These are phyloP conservation scores for Annulohypoxylon stygium DNA, from an alignment of 495 filamentous ascomycete genomes.

Conservation along the genomic window DNA sequence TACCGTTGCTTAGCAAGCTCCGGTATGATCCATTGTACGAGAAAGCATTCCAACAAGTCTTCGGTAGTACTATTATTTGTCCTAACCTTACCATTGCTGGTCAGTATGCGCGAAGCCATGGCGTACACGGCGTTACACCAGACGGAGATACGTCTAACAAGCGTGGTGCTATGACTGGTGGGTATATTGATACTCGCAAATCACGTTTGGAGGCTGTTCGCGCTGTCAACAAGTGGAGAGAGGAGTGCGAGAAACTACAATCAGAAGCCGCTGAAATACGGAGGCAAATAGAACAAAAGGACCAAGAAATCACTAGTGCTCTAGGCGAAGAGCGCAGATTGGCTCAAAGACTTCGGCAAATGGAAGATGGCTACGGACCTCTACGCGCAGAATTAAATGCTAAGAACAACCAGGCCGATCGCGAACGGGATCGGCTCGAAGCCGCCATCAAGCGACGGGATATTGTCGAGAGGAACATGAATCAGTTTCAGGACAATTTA, in stretches of 20 bases:
- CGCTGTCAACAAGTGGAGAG: conserved; percentile 78
- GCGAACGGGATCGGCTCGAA: conserved; percentile 79
- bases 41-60: conserved; percentile 90
- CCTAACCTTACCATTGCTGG: conserved; percentile 86
- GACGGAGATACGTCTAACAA: conserved; percentile 95
- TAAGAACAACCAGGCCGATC: conserved; percentile 78
- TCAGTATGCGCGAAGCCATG: conserved; percentile 90
- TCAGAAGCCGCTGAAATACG: conserved; percentile 56
- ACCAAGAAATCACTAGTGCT: conserved; percentile 87
- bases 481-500: conserved; percentile 79
- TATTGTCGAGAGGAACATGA: conserved; percentile 81
- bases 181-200: conserved; percentile 84
- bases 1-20: conserved; percentile 88
- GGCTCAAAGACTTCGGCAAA: conserved; percentile 80
- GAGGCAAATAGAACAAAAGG: conserved; percentile 76
- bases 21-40: conserved; percentile 82
- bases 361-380: conserved; percentile 86
- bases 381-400: conserved; percentile 77
- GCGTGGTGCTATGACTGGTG: conserved; percentile 93
- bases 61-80: conserved; percentile 95
- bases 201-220: conserved; percentile 88
- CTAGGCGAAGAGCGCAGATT: conserved; percentile 85
- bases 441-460: conserved; percentile 73
- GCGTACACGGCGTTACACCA: conserved; percentile 90
- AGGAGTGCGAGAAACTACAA: conserved; percentile 76